Conservation (phyloP, 1,139 yeast species). For the Saccharomycopsis crataegensis region DNA sequence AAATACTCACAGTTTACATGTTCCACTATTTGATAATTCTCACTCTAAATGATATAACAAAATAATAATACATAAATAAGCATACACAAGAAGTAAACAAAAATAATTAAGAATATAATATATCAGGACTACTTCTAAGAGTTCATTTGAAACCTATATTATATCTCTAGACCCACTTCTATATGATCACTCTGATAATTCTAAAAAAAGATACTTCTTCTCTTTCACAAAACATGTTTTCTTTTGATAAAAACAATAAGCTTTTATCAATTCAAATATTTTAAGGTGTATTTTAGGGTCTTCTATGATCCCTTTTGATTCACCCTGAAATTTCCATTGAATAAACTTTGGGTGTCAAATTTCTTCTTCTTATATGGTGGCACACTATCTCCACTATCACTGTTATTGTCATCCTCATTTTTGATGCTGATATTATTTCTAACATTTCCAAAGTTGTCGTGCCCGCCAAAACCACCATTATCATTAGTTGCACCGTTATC, state of each 20-base stretch:
- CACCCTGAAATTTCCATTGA: conserved; percentile 13
- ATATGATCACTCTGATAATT: too few relatives aligned
- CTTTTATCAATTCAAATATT: background rate
- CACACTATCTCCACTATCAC: background rate
- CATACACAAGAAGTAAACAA: too few relatives aligned
- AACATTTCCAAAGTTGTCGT: too few relatives aligned
- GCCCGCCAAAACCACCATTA: background rate
- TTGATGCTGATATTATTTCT: background rate
- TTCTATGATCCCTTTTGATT: background rate
- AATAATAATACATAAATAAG: too few relatives aligned
- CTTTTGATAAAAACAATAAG: background rate
- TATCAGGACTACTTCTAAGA: too few relatives aligned
- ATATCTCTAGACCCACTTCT: too few relatives aligned
- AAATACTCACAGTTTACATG: too few relatives aligned
- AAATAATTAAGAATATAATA: too few relatives aligned
- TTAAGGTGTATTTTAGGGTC: background rate
- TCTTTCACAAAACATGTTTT: background rate
- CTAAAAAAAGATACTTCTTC: background rate
- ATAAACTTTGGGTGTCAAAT: conserved; percentile 14
- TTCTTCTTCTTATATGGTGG: conserved; percentile 4
- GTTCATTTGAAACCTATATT: too few relatives aligned
- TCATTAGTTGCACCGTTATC: background rate
- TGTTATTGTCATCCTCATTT: background rate
- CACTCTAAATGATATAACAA: too few relatives aligned
- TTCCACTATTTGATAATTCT: too few relatives aligned